phyloP scores from a whole-genome alignment of 1,284 basidiomycete genomes.

The Grifola frondosa region DNA sequence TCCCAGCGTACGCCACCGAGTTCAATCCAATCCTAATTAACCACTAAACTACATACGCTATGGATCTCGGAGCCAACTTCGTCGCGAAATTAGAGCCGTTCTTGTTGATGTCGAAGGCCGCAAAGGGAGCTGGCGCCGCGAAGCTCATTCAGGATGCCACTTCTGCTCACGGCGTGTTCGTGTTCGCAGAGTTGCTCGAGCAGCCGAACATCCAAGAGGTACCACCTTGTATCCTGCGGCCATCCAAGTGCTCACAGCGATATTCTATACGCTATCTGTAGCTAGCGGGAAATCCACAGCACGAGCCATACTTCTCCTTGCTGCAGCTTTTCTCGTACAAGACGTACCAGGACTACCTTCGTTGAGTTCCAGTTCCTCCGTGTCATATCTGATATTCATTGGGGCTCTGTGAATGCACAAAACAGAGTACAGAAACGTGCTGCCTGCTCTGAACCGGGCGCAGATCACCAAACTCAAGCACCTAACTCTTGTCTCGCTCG shows the following conservation, averaged over 20 bases:
- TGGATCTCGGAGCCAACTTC: constrained; percentile 57
- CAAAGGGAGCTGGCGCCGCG: constrained; percentile 88
- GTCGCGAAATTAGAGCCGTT: constrained; percentile 80
- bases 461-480: constrained; percentile 90
- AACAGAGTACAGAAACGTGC: constrained; percentile 63
- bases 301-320: constrained; percentile 58
- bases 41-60: constrained; percentile 22
- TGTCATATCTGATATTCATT: background rate
- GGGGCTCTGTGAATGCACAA: too few relatives aligned
- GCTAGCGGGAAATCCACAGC: constrained; percentile 65
- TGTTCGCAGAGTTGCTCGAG: constrained; percentile 87
- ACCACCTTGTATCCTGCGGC: constrained; percentile 19
- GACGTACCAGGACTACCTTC: constrained; percentile 77
- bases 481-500: constrained; percentile 84
- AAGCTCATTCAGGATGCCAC: constrained; percentile 87
- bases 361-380: constrained; percentile 22
- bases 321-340: constrained; percentile 89
- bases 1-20: background rate
- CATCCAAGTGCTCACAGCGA: too few relatives aligned
- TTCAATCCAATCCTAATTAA: background rate
- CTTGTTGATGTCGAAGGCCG: constrained; percentile 84
- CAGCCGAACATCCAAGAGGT: constrained; percentile 83
- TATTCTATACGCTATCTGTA: too few relatives aligned
- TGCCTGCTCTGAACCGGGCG: constrained; percentile 68
- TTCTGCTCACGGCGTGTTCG: constrained; percentile 84